Percentiles rank a stretch among this genome's conserved stretches.
phyloP scores from a whole-genome alignment of 139 green algal species.

The Chlorella sorokiniana region DNA sequence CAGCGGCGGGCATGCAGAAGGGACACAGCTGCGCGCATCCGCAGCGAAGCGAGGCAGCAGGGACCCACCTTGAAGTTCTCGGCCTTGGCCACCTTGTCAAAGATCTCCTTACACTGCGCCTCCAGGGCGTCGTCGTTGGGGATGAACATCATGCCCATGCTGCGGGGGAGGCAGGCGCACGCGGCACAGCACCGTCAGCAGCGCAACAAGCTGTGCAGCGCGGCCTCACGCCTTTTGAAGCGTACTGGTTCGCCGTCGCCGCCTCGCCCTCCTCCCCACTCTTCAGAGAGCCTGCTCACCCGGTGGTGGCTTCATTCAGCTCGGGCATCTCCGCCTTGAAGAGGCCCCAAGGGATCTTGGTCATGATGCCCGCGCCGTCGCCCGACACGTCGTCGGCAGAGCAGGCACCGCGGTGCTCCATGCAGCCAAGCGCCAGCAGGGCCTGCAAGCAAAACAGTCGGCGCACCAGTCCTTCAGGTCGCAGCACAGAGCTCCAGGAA shows the following conservation, averaged over 20 bases:
- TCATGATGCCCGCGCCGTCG: conserved; percentile 98
- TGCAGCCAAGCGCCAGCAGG: conserved; percentile 93
- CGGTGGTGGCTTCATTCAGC: conserved; percentile 69
- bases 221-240: no score
- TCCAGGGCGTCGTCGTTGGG: conserved; percentile 86
- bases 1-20: not conserved
- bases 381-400: conserved; percentile 96
- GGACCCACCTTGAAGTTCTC: conserved; percentile 76
- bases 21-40: no score
- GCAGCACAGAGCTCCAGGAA: not conserved
- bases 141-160: conserved; percentile 98
- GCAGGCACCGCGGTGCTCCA: conserved; percentile 99
- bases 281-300: conserved; percentile 56
- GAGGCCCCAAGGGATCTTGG: conserved; percentile 94
- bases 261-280: no score
- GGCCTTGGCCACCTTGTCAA: conserved; percentile 70
- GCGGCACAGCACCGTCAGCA: not conserved
- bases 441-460: conserved; percentile 60
- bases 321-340: conserved; percentile 68
- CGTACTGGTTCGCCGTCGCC: no score
- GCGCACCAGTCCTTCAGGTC: not conserved
- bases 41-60: not conserved
- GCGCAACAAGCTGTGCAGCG: no score
- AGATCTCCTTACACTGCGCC: conserved; percentile 69
- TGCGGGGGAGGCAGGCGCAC: conserved; percentile 41